These are phyloP conservation scores for Plasmodium vivax DNA, from an alignment of 169 alveolate genomes.

Conservation along the genomic window DNA sequence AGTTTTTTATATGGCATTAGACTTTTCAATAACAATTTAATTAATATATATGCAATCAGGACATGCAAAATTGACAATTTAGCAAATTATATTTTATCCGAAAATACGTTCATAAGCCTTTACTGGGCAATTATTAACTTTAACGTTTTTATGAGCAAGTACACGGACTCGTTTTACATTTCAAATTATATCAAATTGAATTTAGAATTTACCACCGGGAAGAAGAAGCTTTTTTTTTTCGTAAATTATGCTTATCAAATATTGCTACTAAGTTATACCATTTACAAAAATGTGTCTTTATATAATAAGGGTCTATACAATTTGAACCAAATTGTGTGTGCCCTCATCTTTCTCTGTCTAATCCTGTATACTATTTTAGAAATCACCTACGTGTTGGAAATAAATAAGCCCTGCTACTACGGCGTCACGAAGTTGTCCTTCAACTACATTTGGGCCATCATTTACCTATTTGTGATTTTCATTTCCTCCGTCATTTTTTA, in stretches of 20 bases:
- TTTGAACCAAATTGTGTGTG: conserved; percentile 56
- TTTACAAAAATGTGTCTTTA: conserved; percentile 40
- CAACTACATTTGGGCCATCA: conserved; percentile 68
- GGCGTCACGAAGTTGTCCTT: conserved; percentile 22
- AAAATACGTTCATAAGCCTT: conserved; percentile 54
- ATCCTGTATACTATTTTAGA: conserved; percentile 70
- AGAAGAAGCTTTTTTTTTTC: conserved; percentile 25
- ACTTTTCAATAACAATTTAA: conserved; percentile 58
- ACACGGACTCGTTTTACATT: conserved; percentile 56
- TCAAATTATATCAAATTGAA: conserved; percentile 43
- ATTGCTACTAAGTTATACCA: conserved; percentile 31
- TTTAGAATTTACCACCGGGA: conserved; percentile 24
- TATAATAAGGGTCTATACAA: conserved; percentile 40
- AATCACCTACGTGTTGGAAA: conserved; percentile 65
- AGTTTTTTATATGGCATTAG: conserved; percentile 74
- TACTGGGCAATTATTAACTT: conserved; percentile 67
- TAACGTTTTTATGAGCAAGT: conserved; percentile 70
- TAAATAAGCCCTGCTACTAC: conserved; percentile 55
- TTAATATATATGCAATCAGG: conserved; percentile 66
- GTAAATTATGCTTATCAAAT: conserved; percentile 47
- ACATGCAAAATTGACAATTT: conserved; percentile 63
- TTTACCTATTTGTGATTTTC: conserved; percentile 59
- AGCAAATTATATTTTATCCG: conserved; percentile 66
- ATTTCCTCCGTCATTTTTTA: conserved; percentile 63
- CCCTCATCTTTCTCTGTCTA: conserved; percentile 63